Evolutionary conservation across 805 yeast species (phyloP), one percentile per base, ranked within the genome.

Genomic region (Candida endomychidarum): DNA sequence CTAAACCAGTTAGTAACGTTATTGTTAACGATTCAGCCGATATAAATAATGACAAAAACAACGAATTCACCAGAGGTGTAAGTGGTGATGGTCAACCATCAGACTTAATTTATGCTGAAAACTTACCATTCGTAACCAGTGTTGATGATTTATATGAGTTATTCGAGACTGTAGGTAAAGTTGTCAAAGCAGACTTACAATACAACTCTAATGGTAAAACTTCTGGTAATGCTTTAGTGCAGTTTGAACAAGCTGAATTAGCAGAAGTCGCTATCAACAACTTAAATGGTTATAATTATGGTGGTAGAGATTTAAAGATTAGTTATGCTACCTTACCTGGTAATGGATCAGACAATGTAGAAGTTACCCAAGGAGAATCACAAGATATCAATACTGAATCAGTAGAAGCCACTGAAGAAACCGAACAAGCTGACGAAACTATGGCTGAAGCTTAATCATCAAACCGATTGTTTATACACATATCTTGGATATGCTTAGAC

Each of bases 41-140:
- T 19, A 18, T 32, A 24, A 38, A 32, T 19, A 38, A 38, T 19
- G 42, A 54, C 17, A 61, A 57, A 45, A 75, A 75, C 56, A 56
- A 79, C 26, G 80, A 70, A 7, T 86, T 88, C 59, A 78, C 89
- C 10, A 77, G 73, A 34, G 83, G 80, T 40, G 89, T 85, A 30
- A 52, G 58, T 7, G 86, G 83, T 2, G 79, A 78, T 36, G 81
- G 80, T 36, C 76, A 70, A 23, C 71, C 77, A 16, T 56, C 65
- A 10, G 63, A 54, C 42, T 60, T 62, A 12, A 75, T 91, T 32
- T 84, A 65, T 56, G 89, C 85, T 16, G 74, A 73, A 32, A 91
- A 91, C 67, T 70, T 91, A 56, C 98, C 98, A 21, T 87, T 78
- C 73, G 83, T 89, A 38, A 90, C 97, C n/a, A 78, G 88, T 22